Base-by-base conservation (phyloP, 2,329 filamentous ascomycete genomes). In the Passalora sequoiae region DNA sequence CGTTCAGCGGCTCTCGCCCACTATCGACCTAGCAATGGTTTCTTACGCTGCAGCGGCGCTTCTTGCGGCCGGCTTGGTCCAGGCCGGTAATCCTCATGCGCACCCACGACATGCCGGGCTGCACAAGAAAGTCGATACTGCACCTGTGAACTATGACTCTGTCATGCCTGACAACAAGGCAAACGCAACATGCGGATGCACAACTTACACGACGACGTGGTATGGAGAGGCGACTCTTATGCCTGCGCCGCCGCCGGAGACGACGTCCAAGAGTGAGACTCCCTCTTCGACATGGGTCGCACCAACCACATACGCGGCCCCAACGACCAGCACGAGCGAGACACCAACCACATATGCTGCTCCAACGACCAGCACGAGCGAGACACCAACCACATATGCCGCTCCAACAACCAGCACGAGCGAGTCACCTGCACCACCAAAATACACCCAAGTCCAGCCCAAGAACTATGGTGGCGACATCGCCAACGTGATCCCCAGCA, bases 121-220 rank as follows among this genome's bases (percentile, higher is more conserved):
- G 17, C 54, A 56, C 47, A 49, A 51, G 45, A 45, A 29, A 15
- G 12, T 4, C 20, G 17, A 22, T 17, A 41, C 32, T 33, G n/a
- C n/a, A n/a, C 24, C 38, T 25, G 29, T 24, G 28, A 13, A 31
- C 47, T 27, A 40, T 22, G 13, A 21, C 20, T 13, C 24, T 40
- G 21, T 13, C 16, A 15, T 35, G 9, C 35, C 44, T 12, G 33
- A 20, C 12, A 22, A 36, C 31, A n/a, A 40, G 21, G 36, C 43
- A 20, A 46, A 50, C 28, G 46, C 40, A 36, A 51, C 47, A 4
- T 88, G 84, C 64, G 76, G 76, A 50, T 91, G 85, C 77, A 83
- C 76, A 54, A 88, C 85, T 64, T 79, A 84, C 72, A 84, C 81
- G 69, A 77, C 77, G 65, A 86, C 82, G 62, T 75, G 78, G 69